These are phyloP conservation scores for Lumnitzera racemosa DNA, from an alignment of 345 rosid genomes.

Conservation along the genomic window DNA sequence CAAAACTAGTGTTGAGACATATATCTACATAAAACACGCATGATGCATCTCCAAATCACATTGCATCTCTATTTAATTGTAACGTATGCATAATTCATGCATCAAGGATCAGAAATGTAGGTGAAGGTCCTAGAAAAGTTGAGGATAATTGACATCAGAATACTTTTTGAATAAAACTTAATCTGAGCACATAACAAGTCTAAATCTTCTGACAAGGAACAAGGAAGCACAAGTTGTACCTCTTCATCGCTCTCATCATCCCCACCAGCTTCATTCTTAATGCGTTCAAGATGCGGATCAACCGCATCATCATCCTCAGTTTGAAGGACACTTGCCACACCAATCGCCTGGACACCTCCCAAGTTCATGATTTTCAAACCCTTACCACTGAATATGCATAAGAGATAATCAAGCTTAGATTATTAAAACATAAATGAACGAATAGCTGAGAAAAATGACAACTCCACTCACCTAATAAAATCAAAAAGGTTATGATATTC, in stretches of 20 bases:
- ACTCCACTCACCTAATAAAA: slow-evolving; percentile 62
- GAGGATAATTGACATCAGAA: no score
- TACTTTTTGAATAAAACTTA: no score
- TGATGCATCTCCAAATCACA: background rate
- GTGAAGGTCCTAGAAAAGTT: no score
- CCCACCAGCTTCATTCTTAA: slow-evolving; percentile 68
- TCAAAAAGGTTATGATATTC: slow-evolving; percentile 85
- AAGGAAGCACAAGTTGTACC: slow-evolving; percentile 18
- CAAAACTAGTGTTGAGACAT: background rate
- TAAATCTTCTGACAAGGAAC: background rate
- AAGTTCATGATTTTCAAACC: slow-evolving; percentile 91
- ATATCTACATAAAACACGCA: background rate
- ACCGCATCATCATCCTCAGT: slow-evolving; percentile 81
- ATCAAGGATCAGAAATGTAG: no score
- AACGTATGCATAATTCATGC: no score
- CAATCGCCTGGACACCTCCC: slow-evolving; percentile 49
- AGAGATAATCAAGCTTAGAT: slow-evolving; percentile 2
- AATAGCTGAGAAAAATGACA: background rate
- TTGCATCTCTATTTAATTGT: no score
- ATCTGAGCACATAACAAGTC: no score
- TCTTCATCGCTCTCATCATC: slow-evolving; percentile 98
- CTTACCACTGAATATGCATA: slow-evolving; percentile 44
- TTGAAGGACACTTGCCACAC: slow-evolving; percentile 70
- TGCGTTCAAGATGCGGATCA: slow-evolving; percentile 93
- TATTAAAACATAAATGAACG: background rate